Evolutionary conservation across 176 grass and related monocot genomes (phyloP), one percentile per base, ranked within the genome.

Genomic region (Oryza longistaminata): DNA sequence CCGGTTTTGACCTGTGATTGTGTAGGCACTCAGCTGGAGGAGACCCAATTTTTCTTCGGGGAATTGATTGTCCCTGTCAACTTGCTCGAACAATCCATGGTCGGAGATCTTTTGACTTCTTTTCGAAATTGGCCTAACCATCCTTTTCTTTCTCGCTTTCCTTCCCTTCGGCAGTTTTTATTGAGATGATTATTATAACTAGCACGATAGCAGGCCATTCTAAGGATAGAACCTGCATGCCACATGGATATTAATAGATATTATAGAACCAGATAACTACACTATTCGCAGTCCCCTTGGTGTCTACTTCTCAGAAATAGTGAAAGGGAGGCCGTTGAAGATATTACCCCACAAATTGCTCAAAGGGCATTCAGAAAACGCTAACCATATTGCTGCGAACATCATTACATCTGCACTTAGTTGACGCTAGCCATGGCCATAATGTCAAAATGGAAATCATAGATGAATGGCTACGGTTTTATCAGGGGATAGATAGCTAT

Each of bases 1-100:
- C 48, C 74, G 48, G 85, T 87, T 90, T 90, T 90, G 89, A 90
- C 89, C 79, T 90, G 75, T 84, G 85, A 87, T 87, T 90, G 75
- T 87, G 85, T 46, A 90, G 64, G 80, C 89, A 87, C 81, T 84
- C 68, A 31, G 75, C 62, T 49, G 22, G 64, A 13, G 80, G 70
- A 70, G 81, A 70, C 81, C 80, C 21, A 13, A 52, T 27, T 83
- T 90, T 90, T 80, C 85, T 79, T 70, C 15, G 42, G 37, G 69
- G 62, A 87, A 90, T 79, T 90, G 62, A 90, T 87, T 83, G 84
- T 83, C 88, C 0, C 31, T 87, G 76, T 87, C 80, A 90, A 87
- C 89, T 87, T 83, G 85, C 75, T 80, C 25, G 62, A 34, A 83
- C 66, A 70, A 75, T 75, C 70, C 74, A 87, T 69, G 75, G 80